Conservation (phyloP, 129 eudicot species). For the Arctium lappa region DNA sequence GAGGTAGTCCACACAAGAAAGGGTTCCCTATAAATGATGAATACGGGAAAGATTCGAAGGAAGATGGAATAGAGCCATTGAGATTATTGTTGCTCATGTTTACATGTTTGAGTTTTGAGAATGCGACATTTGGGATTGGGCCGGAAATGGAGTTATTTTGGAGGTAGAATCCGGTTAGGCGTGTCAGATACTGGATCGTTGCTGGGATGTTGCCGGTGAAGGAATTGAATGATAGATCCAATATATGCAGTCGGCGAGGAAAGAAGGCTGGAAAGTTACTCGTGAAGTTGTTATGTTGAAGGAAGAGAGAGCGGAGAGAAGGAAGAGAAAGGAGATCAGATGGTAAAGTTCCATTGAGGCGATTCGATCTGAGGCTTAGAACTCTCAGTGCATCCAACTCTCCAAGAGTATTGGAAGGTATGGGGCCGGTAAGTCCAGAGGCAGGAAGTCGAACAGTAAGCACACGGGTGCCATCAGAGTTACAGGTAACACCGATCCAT, state of each 20-base stretch:
- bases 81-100: conserved; percentile 62
- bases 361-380: conserved; percentile 77
- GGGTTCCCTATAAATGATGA: conserved; percentile 67
- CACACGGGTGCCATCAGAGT: conserved; percentile 42
- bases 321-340: conserved; percentile 70
- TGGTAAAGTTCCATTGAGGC: conserved; percentile 57
- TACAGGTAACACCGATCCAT: conserved; percentile 69
- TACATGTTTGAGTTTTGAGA: conserved; percentile 41
- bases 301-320: conserved; percentile 58
- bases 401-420: conserved; percentile 65
- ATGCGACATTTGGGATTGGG: conserved; percentile 47
- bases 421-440: conserved; percentile 65
- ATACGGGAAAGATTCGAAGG: conserved; percentile 43
- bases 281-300: conserved; percentile 69
- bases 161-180: conserved; percentile 47
- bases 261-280: conserved; percentile 52
- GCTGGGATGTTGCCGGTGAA: conserved; percentile 55
- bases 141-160: conserved; percentile 70
- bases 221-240: conserved; percentile 69
- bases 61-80: conserved; percentile 59
- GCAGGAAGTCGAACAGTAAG: conserved; percentile 62
- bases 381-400: conserved; percentile 43
- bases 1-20: conserved; percentile 63
- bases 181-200: conserved; percentile 49
- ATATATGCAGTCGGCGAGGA: conserved; percentile 44